Conservation (phyloP, 257 asterid genomes). For the Solanum sitiens region DNA sequence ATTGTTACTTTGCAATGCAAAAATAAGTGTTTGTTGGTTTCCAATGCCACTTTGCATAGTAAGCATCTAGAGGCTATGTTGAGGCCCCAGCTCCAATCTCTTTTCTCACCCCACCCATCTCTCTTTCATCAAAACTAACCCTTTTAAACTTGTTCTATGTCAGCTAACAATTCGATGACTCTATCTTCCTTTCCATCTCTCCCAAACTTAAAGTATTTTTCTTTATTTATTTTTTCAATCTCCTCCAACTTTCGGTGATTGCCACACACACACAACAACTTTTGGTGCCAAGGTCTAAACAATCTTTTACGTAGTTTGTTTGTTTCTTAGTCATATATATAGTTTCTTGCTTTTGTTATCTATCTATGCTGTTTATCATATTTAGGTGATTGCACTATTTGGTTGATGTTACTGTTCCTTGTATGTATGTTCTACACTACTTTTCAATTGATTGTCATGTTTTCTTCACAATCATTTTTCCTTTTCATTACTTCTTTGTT, state of each 20-base stretch:
- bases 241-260: neutral
- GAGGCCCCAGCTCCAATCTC: neutral
- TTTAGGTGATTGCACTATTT: neutral
- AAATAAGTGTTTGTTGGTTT: too few relatives aligned
- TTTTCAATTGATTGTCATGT: too few relatives aligned
- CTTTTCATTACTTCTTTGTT: too few relatives aligned
- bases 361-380: too few relatives aligned
- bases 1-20: too few relatives aligned
- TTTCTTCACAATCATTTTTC: too few relatives aligned
- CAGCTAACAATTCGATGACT: neutral
- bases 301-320: neutral
- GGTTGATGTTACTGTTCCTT: neutral
- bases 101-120: neutral
- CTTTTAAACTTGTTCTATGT: neutral
- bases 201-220: neutral
- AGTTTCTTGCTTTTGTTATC: too few relatives aligned
- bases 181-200: neutral
- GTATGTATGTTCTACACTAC: too few relatives aligned
- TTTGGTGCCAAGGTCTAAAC: neutral
- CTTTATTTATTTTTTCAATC: neutral
- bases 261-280: neutral
- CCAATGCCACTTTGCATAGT: too few relatives aligned
- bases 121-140: neutral
- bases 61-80: too few relatives aligned
- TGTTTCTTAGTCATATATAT: neutral